Percentiles rank a stretch among this genome's conserved stretches.
Evolutionary conservation across 768 basidiomycete genomes (phyloP).

Genomic region (Lepiota brunneoincarnata): DNA sequence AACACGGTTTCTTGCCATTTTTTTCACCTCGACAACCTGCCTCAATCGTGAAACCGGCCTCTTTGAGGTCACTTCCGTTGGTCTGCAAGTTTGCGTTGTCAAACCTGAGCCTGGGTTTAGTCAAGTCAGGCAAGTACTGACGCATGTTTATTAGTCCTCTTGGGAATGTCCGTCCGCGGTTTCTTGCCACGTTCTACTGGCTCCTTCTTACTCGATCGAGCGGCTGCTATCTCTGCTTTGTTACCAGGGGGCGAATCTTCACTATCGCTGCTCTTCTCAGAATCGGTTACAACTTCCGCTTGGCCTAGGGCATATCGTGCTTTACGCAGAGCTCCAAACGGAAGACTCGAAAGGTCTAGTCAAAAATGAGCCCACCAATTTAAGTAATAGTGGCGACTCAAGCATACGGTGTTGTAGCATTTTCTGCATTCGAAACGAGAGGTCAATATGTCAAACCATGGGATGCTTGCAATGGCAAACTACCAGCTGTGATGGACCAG

Average conservation of each 20-base stretch:
- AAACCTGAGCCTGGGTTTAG: slow-evolving; percentile 7
- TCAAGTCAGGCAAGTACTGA: slow-evolving; percentile 37
- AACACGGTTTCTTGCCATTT: slow-evolving; percentile 44
- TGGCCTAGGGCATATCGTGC: slow-evolving; percentile 58
- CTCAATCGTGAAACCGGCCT: slow-evolving; percentile 75
- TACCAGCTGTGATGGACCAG: slow-evolving; percentile 29
- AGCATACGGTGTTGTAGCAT: slow-evolving; percentile 23
- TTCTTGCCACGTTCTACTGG: slow-evolving; percentile 39
- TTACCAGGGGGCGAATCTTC: slow-evolving; percentile 12
- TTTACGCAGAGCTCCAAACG: slow-evolving; percentile 61
- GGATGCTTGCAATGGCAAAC: slow-evolving; percentile 4
- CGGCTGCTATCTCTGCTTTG: background rate
- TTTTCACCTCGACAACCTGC: slow-evolving; percentile 64
- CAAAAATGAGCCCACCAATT: background rate
- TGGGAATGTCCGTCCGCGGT: slow-evolving; percentile 45
- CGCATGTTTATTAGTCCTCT: slow-evolving; percentile 85
- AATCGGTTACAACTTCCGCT: slow-evolving; percentile 34
- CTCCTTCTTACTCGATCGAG: slow-evolving; percentile 32
- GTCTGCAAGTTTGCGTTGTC: slow-evolving; percentile 40
- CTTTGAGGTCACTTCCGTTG: slow-evolving; percentile 81
- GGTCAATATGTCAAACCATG: background rate
- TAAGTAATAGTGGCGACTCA: background rate
- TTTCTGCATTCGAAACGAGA: slow-evolving; percentile 16
- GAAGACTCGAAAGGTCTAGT: slow-evolving; percentile 56
- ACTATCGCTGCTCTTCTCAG: slow-evolving; percentile 29